phyloP scores from a whole-genome alignment of 805 yeast genomes.

The Kazachstania psychrophila region DNA sequence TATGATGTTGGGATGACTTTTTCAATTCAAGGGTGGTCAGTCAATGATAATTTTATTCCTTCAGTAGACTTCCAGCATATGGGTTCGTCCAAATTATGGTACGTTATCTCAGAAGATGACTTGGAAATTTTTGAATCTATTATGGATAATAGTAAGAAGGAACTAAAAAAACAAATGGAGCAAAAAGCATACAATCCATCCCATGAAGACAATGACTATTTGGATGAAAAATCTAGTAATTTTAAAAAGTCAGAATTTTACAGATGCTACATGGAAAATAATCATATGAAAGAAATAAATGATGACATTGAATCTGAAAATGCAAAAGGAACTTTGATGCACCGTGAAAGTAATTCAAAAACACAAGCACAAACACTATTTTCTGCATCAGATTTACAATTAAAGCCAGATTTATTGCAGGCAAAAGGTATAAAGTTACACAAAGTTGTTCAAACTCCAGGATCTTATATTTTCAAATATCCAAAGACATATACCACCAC shows the following conservation, averaged over 20 bases:
- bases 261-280: conserved; percentile 40
- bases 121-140: conserved; percentile 48
- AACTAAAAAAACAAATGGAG: not conserved
- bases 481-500: conserved; percentile 46
- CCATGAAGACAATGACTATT: not conserved
- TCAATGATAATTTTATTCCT: conserved; percentile 54
- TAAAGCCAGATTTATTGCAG: conserved; percentile 43
- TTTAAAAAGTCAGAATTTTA: conserved; percentile 37
- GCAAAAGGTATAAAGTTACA: conserved; percentile 40
- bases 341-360: not conserved
- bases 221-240: not conserved
- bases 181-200: not conserved
- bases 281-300: conserved; percentile 7
- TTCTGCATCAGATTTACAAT: conserved; percentile 26
- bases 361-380: too few species aligned
- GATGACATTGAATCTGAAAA: not conserved
- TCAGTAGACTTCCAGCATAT: conserved; percentile 43
- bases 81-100: conserved; percentile 53
- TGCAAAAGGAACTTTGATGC: not conserved
- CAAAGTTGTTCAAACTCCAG: conserved; percentile 48
- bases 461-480: conserved; percentile 49
- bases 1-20: conserved; percentile 45
- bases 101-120: conserved; percentile 50
- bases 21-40: conserved; percentile 47
- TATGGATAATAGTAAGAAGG: conserved; percentile 40